A percentile compares a stretch with the other conserved stretches of the same genome.
phyloP scores from a whole-genome alignment of 164 flowering plant species.

The Nymphaea thermarum region DNA sequence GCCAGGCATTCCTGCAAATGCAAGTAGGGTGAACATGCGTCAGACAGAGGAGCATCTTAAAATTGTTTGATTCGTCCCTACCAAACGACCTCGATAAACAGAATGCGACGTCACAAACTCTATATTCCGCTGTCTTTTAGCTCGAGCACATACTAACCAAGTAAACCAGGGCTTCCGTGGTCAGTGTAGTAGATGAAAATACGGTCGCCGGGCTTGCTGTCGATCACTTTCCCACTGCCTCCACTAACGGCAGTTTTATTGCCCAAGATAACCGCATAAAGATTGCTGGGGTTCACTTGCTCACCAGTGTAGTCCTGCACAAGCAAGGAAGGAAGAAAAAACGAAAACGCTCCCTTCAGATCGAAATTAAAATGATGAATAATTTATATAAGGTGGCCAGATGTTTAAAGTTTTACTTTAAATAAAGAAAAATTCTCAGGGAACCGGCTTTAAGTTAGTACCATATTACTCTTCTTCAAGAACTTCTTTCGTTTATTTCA shows the following conservation, averaged over 20 bases:
- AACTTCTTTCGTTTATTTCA: too few relatives aligned
- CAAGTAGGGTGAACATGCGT: background rate
- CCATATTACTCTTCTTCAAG: too few relatives aligned
- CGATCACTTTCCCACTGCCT: conserved; percentile 69
- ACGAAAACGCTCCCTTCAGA: background rate
- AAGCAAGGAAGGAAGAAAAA: background rate
- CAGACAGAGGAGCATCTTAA: background rate
- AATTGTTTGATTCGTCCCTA: background rate
- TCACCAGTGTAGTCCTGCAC: conserved; percentile 17
- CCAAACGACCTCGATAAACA: background rate
- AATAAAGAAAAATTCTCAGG: background rate
- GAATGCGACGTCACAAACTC: background rate
- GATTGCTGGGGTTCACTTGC: conserved; percentile 40
- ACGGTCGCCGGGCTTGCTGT: conserved; percentile 48
- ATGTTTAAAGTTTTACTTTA: background rate
- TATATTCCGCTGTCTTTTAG: background rate
- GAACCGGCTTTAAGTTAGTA: too few relatives aligned
- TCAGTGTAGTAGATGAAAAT: conserved; percentile 68
- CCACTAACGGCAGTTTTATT: conserved; percentile 46
- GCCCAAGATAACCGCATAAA: conserved; percentile 62
- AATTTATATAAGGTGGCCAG: background rate
- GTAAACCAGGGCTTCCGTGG: conserved; percentile 81
- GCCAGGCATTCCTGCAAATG: conserved; percentile 52
- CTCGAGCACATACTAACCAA: conserved; percentile 35
- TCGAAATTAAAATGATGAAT: background rate